Base-by-base conservation (phyloP, 2,329 filamentous ascomycete species). In the Catunica adiposa region DNA sequence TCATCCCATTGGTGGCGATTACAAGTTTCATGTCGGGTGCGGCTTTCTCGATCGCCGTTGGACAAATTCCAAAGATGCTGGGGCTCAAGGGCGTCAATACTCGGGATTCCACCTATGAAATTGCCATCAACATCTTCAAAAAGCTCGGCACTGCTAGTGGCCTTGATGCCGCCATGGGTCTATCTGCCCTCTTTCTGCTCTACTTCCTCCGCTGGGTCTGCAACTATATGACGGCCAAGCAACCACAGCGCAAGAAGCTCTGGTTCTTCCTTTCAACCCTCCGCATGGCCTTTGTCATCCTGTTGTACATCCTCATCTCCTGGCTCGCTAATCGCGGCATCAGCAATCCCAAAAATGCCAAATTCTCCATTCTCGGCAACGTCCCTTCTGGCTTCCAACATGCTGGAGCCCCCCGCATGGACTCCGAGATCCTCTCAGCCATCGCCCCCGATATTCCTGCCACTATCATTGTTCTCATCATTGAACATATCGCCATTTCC, bases 401-500 rank as follows among this genome's bases (percentile, higher is more conserved):
- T 65, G 85, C 86, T 17, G 81, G 75, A 15, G 82, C 84, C 3
- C 92, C 92, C 0, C 73, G 69, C 0, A 70, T 97, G 58, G 80
- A 84, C 61, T 68, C 67, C 0, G 67, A 73, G 0, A 78, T 96
- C 53, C 77, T 95, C 64, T 74, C 71, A 1, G 70, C 79, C 0
- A 88, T 94, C 64, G 74, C 77, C 1, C 73, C 74, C 46, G 77
- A 96, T 60, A 72, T 97, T 3, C 92, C 92, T 0, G 85, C 86
- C 6, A 83, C 85, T 0, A 82, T 96, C 54, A 94, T 97, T 61
- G 89, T 98, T n/a, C 75, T 89, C 56, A 72, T 89, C 29, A 85
- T 89, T 56, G 84, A 89, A 68, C 84, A 89, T 65, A 88, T 89
- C 61, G 83, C 85, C 55, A 89, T 89, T 61, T 83, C 84, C 38